Percentiles rank a stretch among this genome's conserved stretches.
These are phyloP conservation scores for Pterocarpus santalinus DNA, from an alignment of 306 rosid genomes.

Conservation along the genomic window DNA sequence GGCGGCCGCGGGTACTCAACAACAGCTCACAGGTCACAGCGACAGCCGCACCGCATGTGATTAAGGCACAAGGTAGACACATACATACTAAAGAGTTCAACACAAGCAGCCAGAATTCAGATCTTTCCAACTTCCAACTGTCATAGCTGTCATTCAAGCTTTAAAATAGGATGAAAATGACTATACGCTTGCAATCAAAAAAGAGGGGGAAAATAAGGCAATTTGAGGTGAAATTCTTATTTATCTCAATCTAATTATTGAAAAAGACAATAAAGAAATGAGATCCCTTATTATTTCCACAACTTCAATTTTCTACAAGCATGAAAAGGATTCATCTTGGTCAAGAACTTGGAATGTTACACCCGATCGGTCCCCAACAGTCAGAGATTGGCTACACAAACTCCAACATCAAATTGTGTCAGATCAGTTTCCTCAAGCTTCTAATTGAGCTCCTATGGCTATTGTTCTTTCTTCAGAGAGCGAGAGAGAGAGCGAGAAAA, in stretches of 20 bases:
- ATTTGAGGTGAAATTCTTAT: background rate
- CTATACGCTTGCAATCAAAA: background rate
- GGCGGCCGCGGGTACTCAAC: constrained; percentile 46
- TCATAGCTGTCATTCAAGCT: constrained; percentile 44
- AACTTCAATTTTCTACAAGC: constrained; percentile 42
- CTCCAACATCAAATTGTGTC: background rate
- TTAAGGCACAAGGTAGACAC: constrained; percentile 34
- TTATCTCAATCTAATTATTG: constrained; percentile 6
- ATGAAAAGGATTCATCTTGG: constrained; percentile 48
- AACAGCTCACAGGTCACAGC: constrained; percentile 43
- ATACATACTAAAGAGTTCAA: background rate
- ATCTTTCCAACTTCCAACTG: constrained; percentile 42
- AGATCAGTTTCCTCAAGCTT: constrained; percentile 29
- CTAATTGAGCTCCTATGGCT: constrained; percentile 32
- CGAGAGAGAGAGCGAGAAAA: too few relatives aligned
- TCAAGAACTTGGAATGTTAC: constrained; percentile 36
- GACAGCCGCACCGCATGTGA: constrained; percentile 26
- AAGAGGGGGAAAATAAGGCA: background rate
- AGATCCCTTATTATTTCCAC: constrained; percentile 16
- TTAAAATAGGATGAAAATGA: constrained; percentile 22
- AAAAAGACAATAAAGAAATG: constrained; percentile 6
- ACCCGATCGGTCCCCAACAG: constrained; percentile 15
- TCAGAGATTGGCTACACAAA: constrained; percentile 19
- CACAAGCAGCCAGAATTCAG: constrained; percentile 33
- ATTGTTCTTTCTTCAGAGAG: background rate